A percentile compares a stretch with the other conserved stretches of the same genome.
Conservation (phyloP, 352 stramenopile genomes). For the Globisporangium parvum region DNA sequence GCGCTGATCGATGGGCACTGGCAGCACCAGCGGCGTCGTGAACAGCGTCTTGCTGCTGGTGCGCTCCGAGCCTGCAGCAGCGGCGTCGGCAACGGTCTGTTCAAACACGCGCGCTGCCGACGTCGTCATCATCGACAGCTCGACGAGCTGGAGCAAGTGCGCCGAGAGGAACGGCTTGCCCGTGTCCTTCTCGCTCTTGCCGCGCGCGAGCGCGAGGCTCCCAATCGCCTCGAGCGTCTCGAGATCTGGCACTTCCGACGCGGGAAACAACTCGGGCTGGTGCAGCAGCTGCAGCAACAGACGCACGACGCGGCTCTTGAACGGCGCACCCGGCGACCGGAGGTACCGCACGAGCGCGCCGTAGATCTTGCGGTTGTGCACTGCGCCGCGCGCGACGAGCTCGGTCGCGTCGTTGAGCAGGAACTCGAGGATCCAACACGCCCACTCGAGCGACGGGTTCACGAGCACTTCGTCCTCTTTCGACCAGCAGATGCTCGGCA, state of each 20-base stretch:
- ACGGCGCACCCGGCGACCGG: slow-evolving; percentile 66
- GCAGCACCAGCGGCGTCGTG: slow-evolving; percentile 27
- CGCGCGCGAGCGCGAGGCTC: slow-evolving; percentile 45
- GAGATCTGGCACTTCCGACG: slow-evolving; percentile 52
- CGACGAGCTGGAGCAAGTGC: slow-evolving; percentile 72
- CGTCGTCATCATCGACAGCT: slow-evolving; percentile 61
- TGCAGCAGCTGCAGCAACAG: slow-evolving; percentile 75
- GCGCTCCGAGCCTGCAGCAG: too few relatives aligned
- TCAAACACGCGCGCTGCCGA: slow-evolving; percentile 32
- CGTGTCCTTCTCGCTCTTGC: slow-evolving; percentile 46
- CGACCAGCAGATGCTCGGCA: slow-evolving; percentile 73
- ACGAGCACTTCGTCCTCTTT: slow-evolving; percentile 75
- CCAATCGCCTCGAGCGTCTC: slow-evolving; percentile 57
- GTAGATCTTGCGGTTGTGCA: slow-evolving; percentile 82
- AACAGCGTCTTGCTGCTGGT: not conserved
- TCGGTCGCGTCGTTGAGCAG: slow-evolving; percentile 71
- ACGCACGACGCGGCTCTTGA: slow-evolving; percentile 73
- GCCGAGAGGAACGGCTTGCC: slow-evolving; percentile 69
- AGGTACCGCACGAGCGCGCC: slow-evolving; percentile 75
- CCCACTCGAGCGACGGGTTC: slow-evolving; percentile 78
- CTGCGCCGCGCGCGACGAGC: slow-evolving; percentile 51
- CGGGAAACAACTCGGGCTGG: slow-evolving; percentile 47
- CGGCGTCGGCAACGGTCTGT: not conserved
- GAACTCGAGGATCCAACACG: slow-evolving; percentile 80
- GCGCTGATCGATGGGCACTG: slow-evolving; percentile 36